Conservation (phyloP, 148 eudicot genomes). For the Fagopyrum tataricum region DNA sequence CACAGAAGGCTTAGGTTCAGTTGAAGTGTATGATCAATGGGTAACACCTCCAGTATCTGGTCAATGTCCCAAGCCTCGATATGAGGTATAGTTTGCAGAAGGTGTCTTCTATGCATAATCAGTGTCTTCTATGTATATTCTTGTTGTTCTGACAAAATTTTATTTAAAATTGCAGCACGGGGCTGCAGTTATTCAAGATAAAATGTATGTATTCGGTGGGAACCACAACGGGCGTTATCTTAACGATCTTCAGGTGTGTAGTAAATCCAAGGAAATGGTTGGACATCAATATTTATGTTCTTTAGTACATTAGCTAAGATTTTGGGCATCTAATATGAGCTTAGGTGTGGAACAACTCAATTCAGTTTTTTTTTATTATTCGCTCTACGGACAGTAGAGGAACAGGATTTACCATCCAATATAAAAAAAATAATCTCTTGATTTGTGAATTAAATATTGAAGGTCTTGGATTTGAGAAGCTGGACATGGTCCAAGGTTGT, state of each 20-base stretch:
- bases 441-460: constrained; percentile 19
- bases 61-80: constrained; percentile 81
- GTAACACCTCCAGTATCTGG: constrained; percentile 64
- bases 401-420: background rate
- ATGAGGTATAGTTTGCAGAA: constrained; percentile 50
- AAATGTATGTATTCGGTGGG: constrained; percentile 93
- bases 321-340: too few species aligned
- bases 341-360: too few species aligned
- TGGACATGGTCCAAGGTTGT: constrained; percentile 95
- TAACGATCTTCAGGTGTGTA: constrained; percentile 86
- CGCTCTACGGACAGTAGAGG: background rate
- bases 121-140: constrained; percentile 1
- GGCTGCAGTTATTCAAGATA: constrained; percentile 84
- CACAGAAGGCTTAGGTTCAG: constrained; percentile 60
- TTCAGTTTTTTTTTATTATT: too few species aligned
- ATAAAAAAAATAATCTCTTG: constrained; percentile 4
- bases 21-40: constrained; percentile 92
- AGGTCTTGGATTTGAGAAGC: constrained; percentile 84
- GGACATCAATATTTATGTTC: background rate
- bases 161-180: constrained; percentile 63
- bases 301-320: too few species aligned
- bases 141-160: background rate
- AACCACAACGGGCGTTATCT: constrained; percentile 98
- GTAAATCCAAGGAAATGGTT: background rate
- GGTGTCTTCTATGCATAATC: constrained; percentile 5